phyloP scores from a whole-genome alignment of 352 stramenopile species.

The Pythium graminicola region DNA sequence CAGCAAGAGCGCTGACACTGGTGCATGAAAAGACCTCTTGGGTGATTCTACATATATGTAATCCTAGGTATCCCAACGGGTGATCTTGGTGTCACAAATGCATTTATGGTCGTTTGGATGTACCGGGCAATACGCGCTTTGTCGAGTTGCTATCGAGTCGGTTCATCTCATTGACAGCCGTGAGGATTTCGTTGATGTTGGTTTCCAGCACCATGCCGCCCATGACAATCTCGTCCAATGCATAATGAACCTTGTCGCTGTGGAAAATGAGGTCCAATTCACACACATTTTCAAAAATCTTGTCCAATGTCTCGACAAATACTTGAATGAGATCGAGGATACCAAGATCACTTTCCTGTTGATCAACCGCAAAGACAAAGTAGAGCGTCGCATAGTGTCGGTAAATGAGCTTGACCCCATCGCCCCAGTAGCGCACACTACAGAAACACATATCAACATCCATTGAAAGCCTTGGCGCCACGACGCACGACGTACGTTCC shows the following conservation, averaged over 20 bases:
- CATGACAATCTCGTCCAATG: slow-evolving; percentile 99
- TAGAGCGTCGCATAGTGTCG: slow-evolving; percentile 99
- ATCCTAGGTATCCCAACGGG: too few relatives aligned
- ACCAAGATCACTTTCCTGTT: slow-evolving; percentile 97
- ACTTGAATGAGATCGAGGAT: slow-evolving; percentile 99
- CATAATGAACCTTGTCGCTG: slow-evolving; percentile 95
- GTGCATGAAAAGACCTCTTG: background rate
- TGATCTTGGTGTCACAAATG: too few relatives aligned
- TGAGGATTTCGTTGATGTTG: slow-evolving; percentile 97
- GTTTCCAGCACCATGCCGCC: slow-evolving; percentile 99
- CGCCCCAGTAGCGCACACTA: slow-evolving; percentile 91
- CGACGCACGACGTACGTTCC: slow-evolving; percentile 66
- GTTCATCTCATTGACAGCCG: slow-evolving; percentile 96
- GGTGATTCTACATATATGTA: slow-evolving; percentile 1
- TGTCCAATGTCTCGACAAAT: slow-evolving; percentile 95
- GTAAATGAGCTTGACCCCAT: slow-evolving; percentile 99
- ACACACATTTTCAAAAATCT: slow-evolving; percentile 99
- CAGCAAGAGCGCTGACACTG: background rate
- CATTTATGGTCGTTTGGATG: slow-evolving; percentile 46
- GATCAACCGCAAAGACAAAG: slow-evolving; percentile 98
- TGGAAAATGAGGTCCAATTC: slow-evolving; percentile 99
- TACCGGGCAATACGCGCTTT: slow-evolving; percentile 66
- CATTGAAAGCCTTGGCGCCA: too few relatives aligned
- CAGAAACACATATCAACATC: background rate
- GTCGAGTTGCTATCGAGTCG: slow-evolving; percentile 84